Evolutionary conservation across 805 yeast genomes (phyloP).

Genomic region (Cyberlindnera japonica): DNA sequence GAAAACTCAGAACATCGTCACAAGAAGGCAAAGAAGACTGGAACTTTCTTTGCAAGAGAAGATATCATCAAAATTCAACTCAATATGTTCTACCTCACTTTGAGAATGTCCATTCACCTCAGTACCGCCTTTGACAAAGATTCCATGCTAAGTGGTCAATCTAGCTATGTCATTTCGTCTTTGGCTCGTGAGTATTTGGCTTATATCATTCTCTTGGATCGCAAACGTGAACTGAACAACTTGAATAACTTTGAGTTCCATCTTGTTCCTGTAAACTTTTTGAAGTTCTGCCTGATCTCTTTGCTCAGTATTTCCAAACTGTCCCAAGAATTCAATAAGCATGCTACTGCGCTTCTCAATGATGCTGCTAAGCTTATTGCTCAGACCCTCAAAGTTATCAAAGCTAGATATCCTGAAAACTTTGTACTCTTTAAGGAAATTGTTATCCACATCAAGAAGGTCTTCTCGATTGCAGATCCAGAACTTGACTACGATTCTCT

Average conservation of each 20-base stretch:
- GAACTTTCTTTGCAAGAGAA: conserved; percentile 17
- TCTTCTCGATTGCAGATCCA: conserved; percentile 8
- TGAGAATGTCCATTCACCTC: conserved; percentile 12
- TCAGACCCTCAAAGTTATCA: conserved; percentile 17
- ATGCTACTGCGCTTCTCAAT: conserved; percentile 8
- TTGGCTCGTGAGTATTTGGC: conserved; percentile 17
- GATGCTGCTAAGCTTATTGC: conserved; percentile 17
- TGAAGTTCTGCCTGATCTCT: conserved; percentile 23
- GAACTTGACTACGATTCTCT: conserved; percentile 11
- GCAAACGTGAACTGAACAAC: conserved; percentile 20
- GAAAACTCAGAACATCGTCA: conserved; percentile 10
- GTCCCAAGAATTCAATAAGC: conserved; percentile 9
- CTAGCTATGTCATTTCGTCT: conserved; percentile 14
- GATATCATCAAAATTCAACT: conserved; percentile 22
- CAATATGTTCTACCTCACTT: conserved; percentile 22
- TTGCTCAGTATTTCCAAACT: conserved; percentile 18
- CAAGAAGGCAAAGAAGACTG: conserved; percentile 17
- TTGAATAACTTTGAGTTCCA: conserved; percentile 29
- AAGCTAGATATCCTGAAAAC: conserved; percentile 28
- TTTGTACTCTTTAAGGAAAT: conserved; percentile 22
- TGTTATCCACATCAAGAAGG: conserved; percentile 7
- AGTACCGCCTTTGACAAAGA: conserved; percentile 8
- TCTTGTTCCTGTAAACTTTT: conserved; percentile 26
- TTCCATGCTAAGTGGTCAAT: conserved; percentile 11
- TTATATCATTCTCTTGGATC: conserved; percentile 18